These are phyloP conservation scores for Ceratobasidium sp. DNA, from an alignment of 1,284 basidiomycete species.

Conservation along the genomic window DNA sequence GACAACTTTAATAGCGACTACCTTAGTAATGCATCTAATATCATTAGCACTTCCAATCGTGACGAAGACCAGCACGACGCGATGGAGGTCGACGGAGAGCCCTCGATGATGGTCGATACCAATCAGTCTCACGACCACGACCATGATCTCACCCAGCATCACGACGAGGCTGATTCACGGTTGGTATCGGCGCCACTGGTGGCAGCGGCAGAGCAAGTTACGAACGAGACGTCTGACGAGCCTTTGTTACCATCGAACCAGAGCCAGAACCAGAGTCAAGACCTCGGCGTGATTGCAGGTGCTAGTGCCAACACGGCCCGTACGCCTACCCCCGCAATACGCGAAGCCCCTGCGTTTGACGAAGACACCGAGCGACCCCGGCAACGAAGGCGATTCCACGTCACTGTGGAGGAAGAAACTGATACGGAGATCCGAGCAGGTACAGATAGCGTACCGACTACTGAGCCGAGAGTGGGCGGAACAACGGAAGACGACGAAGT, in stretches of 20 bases:
- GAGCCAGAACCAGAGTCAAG: neutral
- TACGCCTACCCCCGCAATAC: neutral
- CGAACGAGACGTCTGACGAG: neutral
- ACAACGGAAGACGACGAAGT: conserved; percentile 21
- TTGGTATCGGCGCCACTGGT: neutral
- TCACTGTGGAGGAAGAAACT: conserved; percentile 21
- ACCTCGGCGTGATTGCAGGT: neutral
- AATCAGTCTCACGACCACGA: neutral
- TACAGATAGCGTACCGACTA: neutral
- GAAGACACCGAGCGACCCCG: conserved; percentile 36
- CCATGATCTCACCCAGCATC: neutral
- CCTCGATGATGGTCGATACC: conserved; percentile 6
- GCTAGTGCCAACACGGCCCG: neutral
- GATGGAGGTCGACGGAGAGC: conserved; percentile 30
- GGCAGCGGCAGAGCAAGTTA: no score
- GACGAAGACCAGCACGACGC: conserved; percentile 36
- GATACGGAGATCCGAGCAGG: conserved; percentile 15
- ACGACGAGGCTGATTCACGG: neutral
- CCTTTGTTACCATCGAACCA: neutral
- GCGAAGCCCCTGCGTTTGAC: conserved; percentile 35
- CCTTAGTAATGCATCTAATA: conserved; percentile 15
- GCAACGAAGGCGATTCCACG: conserved; percentile 35
- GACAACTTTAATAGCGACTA: no score
- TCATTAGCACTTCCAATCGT: neutral
- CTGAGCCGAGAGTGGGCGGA: conserved; percentile 1